phyloP scores from a whole-genome alignment of 139 green algal species.

The Tetradesmus obliquus region DNA sequence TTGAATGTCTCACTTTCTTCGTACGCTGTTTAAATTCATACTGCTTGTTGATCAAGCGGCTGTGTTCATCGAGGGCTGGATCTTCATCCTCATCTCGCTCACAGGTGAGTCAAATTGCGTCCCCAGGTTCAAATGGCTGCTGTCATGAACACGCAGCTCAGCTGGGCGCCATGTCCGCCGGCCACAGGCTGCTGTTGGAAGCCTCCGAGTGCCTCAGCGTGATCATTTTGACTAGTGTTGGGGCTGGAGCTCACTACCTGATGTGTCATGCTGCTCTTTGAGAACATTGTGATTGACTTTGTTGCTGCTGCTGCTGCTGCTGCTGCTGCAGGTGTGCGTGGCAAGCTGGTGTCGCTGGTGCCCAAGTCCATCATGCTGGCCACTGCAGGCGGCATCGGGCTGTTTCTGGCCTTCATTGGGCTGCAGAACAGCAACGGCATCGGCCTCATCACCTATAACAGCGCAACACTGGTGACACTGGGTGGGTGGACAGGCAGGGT shows the following conservation, averaged over 20 bases:
- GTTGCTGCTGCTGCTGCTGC: neutral
- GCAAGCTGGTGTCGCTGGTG: too few relatives aligned
- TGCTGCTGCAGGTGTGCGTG: neutral
- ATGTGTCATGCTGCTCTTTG: too few relatives aligned
- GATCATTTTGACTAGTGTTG: too few relatives aligned
- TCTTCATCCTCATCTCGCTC: constrained; percentile 81
- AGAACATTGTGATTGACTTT: neutral
- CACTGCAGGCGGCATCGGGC: constrained; percentile 79
- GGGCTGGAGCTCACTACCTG: too few relatives aligned
- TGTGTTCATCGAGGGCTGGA: constrained; percentile 81
- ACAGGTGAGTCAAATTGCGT: constrained; percentile 48
- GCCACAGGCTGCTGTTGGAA: too few relatives aligned
- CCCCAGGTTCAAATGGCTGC: too few relatives aligned
- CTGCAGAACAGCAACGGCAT: constrained; percentile 66
- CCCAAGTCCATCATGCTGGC: constrained; percentile 66
- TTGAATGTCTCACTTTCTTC: too few relatives aligned
- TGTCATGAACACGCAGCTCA: too few relatives aligned
- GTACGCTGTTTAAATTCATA: too few relatives aligned
- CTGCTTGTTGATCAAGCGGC: constrained; percentile 35
- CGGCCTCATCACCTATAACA: constrained; percentile 75
- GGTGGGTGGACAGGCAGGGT: neutral
- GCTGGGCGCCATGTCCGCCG: too few relatives aligned
- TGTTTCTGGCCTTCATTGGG: constrained; percentile 58
- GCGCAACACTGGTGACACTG: constrained; percentile 68
- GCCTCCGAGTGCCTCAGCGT: neutral